Evolutionary conservation across 2,329 filamentous ascomycete species (phyloP).

Genomic region (Tolypocladium album): DNA sequence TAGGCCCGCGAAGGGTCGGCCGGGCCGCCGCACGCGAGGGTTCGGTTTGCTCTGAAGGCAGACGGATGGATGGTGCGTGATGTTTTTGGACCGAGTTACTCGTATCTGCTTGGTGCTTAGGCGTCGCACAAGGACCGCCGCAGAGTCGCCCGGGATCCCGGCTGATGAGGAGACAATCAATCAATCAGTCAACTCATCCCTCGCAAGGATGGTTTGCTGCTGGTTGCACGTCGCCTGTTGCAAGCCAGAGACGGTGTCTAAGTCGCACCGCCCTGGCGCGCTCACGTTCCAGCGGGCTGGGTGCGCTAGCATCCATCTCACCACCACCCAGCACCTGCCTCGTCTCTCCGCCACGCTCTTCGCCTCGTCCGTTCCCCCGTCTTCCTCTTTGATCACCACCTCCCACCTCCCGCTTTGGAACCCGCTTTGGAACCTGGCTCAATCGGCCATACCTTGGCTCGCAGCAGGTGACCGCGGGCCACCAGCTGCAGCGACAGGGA

Average conservation of each 20-base stretch:
- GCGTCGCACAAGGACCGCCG: neutral
- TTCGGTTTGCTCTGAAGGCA: neutral
- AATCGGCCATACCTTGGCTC: neutral
- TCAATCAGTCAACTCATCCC: neutral
- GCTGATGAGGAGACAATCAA: neutral
- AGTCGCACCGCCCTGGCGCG: neutral
- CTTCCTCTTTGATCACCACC: neutral
- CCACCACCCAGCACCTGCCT: neutral
- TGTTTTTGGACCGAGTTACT: neutral
- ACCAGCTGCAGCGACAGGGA: neutral
- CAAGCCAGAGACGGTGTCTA: neutral
- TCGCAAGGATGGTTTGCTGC: neutral
- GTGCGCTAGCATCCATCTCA: neutral
- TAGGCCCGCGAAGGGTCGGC: neutral
- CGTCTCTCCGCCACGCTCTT: neutral
- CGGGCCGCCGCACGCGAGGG: too few relatives aligned
- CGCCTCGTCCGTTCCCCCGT: neutral
- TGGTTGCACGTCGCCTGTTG: neutral
- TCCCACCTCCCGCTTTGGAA: neutral
- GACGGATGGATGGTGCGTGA: neutral
- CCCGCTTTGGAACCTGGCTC: neutral
- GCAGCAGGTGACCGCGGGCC: neutral
- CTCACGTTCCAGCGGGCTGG: neutral
- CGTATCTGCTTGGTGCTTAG: neutral
- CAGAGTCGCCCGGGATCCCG: neutral